Percentiles rank a stretch among this genome's conserved stretches.
Conservation (phyloP, 495 filamentous ascomycete species). For the Podospora pseudopauciseta region DNA sequence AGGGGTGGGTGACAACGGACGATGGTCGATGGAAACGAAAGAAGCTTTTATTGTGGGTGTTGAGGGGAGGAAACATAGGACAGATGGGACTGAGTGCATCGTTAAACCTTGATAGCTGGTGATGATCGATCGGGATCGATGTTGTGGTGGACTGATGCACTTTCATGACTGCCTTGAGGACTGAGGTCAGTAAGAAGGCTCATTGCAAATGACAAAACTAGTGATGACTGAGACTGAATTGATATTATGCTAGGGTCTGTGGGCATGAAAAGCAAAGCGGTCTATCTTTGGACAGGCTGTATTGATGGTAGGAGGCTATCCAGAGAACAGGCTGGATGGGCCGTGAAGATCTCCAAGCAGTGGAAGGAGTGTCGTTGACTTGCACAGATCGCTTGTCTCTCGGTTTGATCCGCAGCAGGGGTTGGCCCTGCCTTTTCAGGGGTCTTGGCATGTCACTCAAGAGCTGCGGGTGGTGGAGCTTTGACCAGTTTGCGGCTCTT, state of each 20-base stretch:
- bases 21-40: neutral
- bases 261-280: neutral
- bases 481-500: conserved; percentile 14
- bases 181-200: neutral
- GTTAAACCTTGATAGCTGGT: neutral
- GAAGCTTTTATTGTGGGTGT: conserved; percentile 5
- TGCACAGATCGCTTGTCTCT: conserved; percentile 5
- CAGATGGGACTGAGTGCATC: neutral
- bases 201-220: conserved; percentile 3
- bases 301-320: conserved; percentile 5
- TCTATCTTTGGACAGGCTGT: conserved; percentile 10
- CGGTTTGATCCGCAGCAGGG: conserved; percentile 23
- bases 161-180: neutral
- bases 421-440: conserved; percentile 15
- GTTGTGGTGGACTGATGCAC: neutral
- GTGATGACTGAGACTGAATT: conserved; percentile 10
- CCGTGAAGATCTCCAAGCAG: conserved; percentile 21
- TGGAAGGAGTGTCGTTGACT: conserved; percentile 8
- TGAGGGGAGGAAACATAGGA: neutral
- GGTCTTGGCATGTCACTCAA: conserved; percentile 11
- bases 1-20: neutral
- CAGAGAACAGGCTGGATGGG: conserved; percentile 20
- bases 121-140: neutral
- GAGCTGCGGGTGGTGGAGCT: conserved; percentile 2
- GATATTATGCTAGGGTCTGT: conserved; percentile 4